Conservation (phyloP, 2,329 filamentous ascomycete genomes). For the Neopestalotiopsis rosae region DNA sequence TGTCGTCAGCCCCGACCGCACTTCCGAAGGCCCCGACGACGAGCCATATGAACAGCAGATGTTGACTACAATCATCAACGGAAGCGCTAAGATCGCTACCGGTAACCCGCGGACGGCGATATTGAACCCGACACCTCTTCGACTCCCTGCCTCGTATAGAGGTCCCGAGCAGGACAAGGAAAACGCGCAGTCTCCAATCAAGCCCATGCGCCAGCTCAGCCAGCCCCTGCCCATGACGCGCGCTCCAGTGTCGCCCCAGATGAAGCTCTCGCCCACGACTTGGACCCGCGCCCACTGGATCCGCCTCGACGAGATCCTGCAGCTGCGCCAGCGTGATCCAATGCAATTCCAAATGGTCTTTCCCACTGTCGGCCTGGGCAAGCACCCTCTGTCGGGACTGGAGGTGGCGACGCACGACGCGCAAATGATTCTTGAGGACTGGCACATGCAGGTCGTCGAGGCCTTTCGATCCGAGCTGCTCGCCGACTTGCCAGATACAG, state of each 20-base stretch:
- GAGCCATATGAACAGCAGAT: conserved; percentile 20
- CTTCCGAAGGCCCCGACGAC: conserved; percentile 38
- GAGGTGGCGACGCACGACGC: conserved; percentile 52
- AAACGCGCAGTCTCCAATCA: conserved; percentile 27
- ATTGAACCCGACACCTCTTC: neutral
- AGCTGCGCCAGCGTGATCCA: conserved; percentile 50
- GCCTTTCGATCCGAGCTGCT: conserved; percentile 55
- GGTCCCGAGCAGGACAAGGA: conserved; percentile 22
- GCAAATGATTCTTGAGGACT: conserved; percentile 54
- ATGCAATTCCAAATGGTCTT: conserved; percentile 42
- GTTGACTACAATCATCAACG: neutral
- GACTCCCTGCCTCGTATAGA: neutral
- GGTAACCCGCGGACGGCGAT: conserved; percentile 3
- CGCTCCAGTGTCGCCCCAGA: neutral
- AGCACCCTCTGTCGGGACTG: conserved; percentile 49
- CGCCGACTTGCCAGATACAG: conserved; percentile 24
- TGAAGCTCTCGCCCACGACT: conserved; percentile 43
- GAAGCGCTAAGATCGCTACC: neutral
- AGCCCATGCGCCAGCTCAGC: conserved; percentile 3
- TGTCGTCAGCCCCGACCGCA: conserved; percentile 51
- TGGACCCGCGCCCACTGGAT: conserved; percentile 62
- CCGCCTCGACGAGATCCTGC: conserved; percentile 56
- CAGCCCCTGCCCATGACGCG: neutral
- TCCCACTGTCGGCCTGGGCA: conserved; percentile 17
- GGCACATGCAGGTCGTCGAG: conserved; percentile 64